phyloP scores from a whole-genome alignment of 2,329 filamentous ascomycete species.

The Dactylellina parvicollis region DNA sequence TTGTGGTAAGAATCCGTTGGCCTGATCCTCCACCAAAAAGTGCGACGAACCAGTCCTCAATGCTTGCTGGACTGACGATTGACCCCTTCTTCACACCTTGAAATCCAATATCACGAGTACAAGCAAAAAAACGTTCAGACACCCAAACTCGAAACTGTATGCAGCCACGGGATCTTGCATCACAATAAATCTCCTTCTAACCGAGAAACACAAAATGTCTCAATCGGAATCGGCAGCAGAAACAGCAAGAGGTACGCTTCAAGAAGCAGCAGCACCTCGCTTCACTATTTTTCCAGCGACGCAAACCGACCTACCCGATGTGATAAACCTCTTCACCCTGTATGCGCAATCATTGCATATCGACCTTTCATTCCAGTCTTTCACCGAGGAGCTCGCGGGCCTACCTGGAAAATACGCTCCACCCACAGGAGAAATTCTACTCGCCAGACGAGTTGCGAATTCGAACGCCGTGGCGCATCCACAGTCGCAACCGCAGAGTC shows the following conservation, averaged over 20 bases:
- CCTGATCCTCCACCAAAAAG: slow-evolving; percentile 20
- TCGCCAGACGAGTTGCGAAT: slow-evolving; percentile 60
- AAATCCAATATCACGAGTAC: background rate
- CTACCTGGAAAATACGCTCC: slow-evolving; percentile 68
- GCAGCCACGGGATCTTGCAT: slow-evolving; percentile 49
- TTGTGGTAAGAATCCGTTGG: background rate
- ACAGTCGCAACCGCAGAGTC: background rate
- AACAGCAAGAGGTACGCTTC: background rate
- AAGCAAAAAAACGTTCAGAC: background rate
- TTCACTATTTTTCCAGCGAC: slow-evolving; percentile 40
- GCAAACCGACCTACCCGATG: slow-evolving; percentile 61
- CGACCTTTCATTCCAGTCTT: slow-evolving; percentile 69
- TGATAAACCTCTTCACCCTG: slow-evolving; percentile 63
- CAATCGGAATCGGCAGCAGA: slow-evolving; percentile 8
- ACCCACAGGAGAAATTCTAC: slow-evolving; percentile 64
- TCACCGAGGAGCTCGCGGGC: slow-evolving; percentile 65
- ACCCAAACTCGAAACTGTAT: slow-evolving; percentile 10
- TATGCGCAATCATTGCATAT: slow-evolving; percentile 65
- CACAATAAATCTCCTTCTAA: slow-evolving; percentile 23
- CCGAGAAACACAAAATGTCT: slow-evolving; percentile 51
- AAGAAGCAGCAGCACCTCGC: slow-evolving; percentile 9
- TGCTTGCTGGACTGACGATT: too few relatives aligned
- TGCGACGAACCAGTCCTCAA: too few relatives aligned
- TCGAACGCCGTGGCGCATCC: background rate
- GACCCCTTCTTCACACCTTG: background rate